phyloP scores from a whole-genome alignment of 768 basidiomycete species.

The Auricularia sp. region DNA sequence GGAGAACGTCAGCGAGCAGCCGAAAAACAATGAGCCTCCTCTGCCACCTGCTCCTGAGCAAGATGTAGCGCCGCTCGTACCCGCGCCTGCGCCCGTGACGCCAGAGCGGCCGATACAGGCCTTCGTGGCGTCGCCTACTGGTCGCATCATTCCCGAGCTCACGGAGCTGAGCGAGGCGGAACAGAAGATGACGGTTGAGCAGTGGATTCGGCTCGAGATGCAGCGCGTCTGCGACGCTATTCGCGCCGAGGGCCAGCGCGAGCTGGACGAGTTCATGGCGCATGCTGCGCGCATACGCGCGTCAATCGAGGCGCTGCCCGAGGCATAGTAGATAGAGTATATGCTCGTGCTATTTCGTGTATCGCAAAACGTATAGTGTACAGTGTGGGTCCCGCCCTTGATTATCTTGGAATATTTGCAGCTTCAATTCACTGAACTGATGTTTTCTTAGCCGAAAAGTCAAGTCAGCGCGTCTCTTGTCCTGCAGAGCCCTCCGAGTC shows the following conservation, averaged over 20 bases:
- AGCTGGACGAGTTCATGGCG: conserved; percentile 39
- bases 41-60: conserved; percentile 8
- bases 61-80: background rate
- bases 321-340: background rate
- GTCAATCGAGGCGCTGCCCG: conserved; percentile 23
- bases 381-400: too few species aligned
- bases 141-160: conserved; percentile 12
- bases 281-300: conserved; percentile 29
- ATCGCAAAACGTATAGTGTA: too few species aligned
- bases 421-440: too few species aligned
- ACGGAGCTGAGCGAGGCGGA: conserved; percentile 50
- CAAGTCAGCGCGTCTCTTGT: too few species aligned
- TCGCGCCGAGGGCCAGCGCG: conserved; percentile 39
- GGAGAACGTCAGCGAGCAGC: conserved; percentile 5
- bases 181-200: conserved; percentile 69
- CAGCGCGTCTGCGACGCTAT: conserved; percentile 54
- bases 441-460: too few species aligned
- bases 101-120: conserved; percentile 5
- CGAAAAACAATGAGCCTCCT: background rate
- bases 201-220: conserved; percentile 75
- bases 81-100: background rate
- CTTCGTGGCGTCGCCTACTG: background rate
- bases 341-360: too few species aligned
- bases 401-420: too few species aligned
- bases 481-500: too few species aligned